Base-by-base conservation (phyloP, 2,329 filamentous ascomycete species). In the Penicillium sp. region DNA sequence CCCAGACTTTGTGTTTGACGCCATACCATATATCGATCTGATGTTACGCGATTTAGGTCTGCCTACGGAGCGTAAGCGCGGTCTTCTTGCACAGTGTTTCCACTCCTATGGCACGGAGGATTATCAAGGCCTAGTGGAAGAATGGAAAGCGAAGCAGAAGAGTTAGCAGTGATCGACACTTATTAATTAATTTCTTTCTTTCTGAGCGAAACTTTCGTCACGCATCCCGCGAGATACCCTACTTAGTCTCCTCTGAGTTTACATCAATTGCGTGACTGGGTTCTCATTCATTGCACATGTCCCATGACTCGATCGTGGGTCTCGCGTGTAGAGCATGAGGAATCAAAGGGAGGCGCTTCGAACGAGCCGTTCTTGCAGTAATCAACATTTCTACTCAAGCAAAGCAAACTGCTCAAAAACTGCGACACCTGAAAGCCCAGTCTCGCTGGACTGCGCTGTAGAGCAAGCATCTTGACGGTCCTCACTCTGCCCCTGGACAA, bases 1-100 rank as follows among this genome's bases (percentile, higher is more conserved):
- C 10, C 70, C 72, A 0, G 87, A 89, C 66, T 85, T 91, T 58
- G 85, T 89, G 16, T 92, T 93, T 64, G 89, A 94, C 68, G 81
- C 81, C 0, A 67, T 93, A 49, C 87, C 87, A 4, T 94, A 90
- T 64, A 67, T 90, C 16, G 88, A 92, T 68, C 63, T 86, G 63
- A 67, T 93, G 64, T 66, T 89, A 54, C 71, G 74, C 4, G 88
- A 93, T 67, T 62, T 92, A 51, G 86, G 83, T 0, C 68, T 91
- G 49, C 72, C 78, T 16, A 73, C 74, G 1, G 60, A 58, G 56
- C 61, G 74, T 23, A 78, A 76, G 55, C 41, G 49, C 1, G 64
- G 68, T 5, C 44, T 57, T 5, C 49, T 70, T n/a, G 61, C 65
- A 1, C 71, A 71, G 50, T 58, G 71, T 26, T 66, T 74, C 53